Evolutionary conservation across 768 basidiomycete species (phyloP).

Genomic region (Kwoniella europaea): DNA sequence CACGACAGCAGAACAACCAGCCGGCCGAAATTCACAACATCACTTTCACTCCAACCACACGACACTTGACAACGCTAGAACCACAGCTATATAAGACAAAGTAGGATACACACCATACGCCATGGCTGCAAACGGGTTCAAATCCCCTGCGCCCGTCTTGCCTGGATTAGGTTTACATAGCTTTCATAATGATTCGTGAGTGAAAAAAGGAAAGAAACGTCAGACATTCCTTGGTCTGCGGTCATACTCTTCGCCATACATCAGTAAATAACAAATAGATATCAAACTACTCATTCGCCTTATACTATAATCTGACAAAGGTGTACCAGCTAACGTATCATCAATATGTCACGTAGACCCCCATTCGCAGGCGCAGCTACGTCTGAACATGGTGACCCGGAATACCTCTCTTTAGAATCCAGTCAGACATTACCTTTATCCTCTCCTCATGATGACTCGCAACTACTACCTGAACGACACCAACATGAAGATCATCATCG

Average conservation of each 20-base stretch:
- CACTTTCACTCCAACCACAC: background rate
- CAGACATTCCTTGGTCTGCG: background rate
- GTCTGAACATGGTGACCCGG: slow-evolving; percentile 35
- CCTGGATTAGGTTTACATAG: slow-evolving; percentile 54
- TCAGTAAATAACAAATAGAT: too few species aligned
- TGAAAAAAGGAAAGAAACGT: background rate
- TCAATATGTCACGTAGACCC: slow-evolving; percentile 27
- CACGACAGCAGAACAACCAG: background rate
- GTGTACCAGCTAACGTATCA: slow-evolving; percentile 2
- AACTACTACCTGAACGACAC: background rate
- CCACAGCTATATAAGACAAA: background rate
- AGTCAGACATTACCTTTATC: slow-evolving; percentile 1
- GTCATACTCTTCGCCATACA: background rate
- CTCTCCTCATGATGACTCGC: slow-evolving; percentile 15
- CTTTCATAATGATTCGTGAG: slow-evolving; percentile 54
- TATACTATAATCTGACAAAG: background rate
- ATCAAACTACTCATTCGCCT: too few species aligned
- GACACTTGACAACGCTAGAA: background rate
- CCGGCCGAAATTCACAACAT: background rate
- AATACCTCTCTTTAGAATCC: slow-evolving; percentile 36
- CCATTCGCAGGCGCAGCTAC: slow-evolving; percentile 47
- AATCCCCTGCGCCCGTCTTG: slow-evolving; percentile 52
- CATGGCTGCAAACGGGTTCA: slow-evolving; percentile 37
- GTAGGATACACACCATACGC: background rate
- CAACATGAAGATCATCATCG: background rate